A percentile compares a stretch with the other conserved stretches of the same genome.
Evolutionary conservation across 2,329 filamentous ascomycete genomes (phyloP).

Genomic region (Chrysoporthe puriensis): DNA sequence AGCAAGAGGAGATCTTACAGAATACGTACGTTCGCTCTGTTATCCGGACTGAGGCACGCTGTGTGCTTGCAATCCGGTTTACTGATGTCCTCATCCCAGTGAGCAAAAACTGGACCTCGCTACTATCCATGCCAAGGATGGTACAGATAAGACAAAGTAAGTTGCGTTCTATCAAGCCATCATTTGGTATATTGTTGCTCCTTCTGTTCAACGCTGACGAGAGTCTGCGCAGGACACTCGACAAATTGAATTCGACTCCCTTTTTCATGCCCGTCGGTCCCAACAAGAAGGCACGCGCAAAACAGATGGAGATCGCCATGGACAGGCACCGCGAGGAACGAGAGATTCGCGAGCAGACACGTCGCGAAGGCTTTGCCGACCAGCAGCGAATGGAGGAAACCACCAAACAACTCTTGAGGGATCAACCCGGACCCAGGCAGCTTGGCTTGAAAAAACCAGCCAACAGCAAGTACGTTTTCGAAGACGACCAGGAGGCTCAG

Average conservation of each 20-base stretch:
- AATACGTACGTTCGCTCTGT: slow-evolving; percentile 56
- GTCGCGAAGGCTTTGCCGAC: slow-evolving; percentile 55
- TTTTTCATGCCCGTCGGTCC: slow-evolving; percentile 82
- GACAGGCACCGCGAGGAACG: slow-evolving; percentile 69
- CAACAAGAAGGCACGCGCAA: slow-evolving; percentile 63
- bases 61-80: not conserved
- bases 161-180: not conserved
- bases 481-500: slow-evolving; percentile 58
- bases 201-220: not conserved
- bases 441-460: slow-evolving; percentile 39
- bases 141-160: slow-evolving; percentile 66
- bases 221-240: slow-evolving; percentile 67
- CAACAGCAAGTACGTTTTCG: slow-evolving; percentile 76
- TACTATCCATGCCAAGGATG: slow-evolving; percentile 73
- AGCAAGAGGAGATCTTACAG: slow-evolving; percentile 79
- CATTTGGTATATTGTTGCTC: too few relatives aligned
- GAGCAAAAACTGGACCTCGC: slow-evolving; percentile 83
- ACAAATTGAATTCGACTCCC: slow-evolving; percentile 87
- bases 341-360: slow-evolving; percentile 66
- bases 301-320: slow-evolving; percentile 70
- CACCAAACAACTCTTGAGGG: slow-evolving; percentile 37
- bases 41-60: not conserved
- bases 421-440: slow-evolving; percentile 1
- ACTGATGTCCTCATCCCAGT: not conserved
- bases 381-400: slow-evolving; percentile 57